phyloP scores from a whole-genome alignment of 2,329 filamentous ascomycete species.

The Monilinia vaccinii-corymbosi region DNA sequence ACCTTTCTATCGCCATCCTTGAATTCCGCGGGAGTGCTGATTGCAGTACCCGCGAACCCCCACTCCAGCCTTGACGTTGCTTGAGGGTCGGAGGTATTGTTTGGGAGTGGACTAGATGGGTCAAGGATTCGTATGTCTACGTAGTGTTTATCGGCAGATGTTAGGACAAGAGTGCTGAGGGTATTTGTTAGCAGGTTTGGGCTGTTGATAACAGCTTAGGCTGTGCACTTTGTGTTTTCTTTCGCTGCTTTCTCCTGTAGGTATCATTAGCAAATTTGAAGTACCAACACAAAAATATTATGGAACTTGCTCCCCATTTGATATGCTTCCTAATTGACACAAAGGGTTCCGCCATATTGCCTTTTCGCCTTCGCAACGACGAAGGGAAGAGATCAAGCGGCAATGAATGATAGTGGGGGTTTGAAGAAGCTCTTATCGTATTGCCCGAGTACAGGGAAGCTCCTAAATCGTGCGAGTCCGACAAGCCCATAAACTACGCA shows the following conservation, averaged over 20 bases:
- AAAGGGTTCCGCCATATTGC: conserved; percentile 13
- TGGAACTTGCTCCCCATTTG: conserved; percentile 23
- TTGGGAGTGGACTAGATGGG: conserved; percentile 7
- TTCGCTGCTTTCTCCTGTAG: conserved; percentile 17
- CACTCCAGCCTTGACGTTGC: conserved; percentile 23
- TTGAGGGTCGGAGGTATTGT: conserved; percentile 1
- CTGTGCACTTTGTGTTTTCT: conserved; percentile 20
- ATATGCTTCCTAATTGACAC: conserved; percentile 21
- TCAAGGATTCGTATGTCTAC: conserved; percentile 25
- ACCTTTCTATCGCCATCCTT: conserved; percentile 5
- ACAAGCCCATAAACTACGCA: not conserved
- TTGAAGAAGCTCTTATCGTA: not conserved
- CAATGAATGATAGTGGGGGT: conserved; percentile 2
- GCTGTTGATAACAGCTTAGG: not conserved
- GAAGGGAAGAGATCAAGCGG: not conserved
- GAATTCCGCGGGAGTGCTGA: conserved; percentile 13
- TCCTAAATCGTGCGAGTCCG: not conserved
- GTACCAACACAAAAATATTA: not conserved
- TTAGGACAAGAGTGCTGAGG: conserved; percentile 27
- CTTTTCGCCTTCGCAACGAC: not conserved
- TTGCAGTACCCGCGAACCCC: conserved; percentile 23
- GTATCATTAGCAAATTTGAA: not conserved
- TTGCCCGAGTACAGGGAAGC: not conserved
- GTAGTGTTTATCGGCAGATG: conserved; percentile 24
- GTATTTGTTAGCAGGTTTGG: not conserved